phyloP scores from a whole-genome alignment of 495 filamentous ascomycete genomes.

The Tetracladium setigerum region DNA sequence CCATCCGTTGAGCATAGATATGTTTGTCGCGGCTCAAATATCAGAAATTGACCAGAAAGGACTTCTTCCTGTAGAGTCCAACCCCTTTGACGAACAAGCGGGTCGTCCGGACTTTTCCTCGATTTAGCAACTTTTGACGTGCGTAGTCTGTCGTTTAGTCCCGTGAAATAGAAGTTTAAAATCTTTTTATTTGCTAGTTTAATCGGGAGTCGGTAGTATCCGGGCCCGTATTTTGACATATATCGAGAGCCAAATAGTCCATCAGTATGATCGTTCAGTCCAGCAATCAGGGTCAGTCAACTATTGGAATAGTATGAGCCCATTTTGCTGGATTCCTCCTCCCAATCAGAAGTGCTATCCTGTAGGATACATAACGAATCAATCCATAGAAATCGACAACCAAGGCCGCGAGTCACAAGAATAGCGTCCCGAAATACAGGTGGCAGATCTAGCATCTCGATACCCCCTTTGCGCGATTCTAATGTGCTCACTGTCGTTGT shows the following conservation, averaged over 20 bases:
- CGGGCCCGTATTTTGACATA: too few species aligned
- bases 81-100: neutral
- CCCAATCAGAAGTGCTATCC: constrained; percentile 9
- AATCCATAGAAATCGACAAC: constrained; percentile 16
- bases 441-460: constrained; percentile 5
- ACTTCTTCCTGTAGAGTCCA: neutral
- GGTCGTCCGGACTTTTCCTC: too few species aligned
- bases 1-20: too few species aligned
- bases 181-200: too few species aligned
- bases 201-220: too few species aligned
- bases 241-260: neutral
- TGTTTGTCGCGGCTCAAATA: too few species aligned
- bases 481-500: neutral
- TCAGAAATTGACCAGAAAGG: neutral
- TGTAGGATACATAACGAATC: constrained; percentile 17
- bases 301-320: constrained; percentile 12
- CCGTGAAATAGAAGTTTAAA: too few species aligned
- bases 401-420: constrained; percentile 6
- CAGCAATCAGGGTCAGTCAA: constrained; percentile 11
- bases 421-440: constrained; percentile 14
- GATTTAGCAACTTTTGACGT: too few species aligned
- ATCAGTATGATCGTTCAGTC: constrained; percentile 2
- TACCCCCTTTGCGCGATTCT: neutral
- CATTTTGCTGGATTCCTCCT: constrained; percentile 13
- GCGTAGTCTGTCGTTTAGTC: too few species aligned